Base-by-base conservation (phyloP, 495 filamentous ascomycete genomes). In the Hypoxylon subgilvum region DNA sequence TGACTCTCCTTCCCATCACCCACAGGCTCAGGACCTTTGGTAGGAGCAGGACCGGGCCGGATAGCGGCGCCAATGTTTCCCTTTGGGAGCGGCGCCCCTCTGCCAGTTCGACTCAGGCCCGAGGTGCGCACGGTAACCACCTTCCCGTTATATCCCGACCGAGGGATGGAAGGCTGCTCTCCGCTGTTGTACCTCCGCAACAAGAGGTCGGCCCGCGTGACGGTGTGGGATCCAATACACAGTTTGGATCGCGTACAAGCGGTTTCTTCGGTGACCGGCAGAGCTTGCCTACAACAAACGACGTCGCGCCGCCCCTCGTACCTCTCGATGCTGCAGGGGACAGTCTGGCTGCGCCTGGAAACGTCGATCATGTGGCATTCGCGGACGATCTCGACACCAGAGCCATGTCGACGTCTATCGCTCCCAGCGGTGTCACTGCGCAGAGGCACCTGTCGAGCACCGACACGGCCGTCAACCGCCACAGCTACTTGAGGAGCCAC, bases 1-100 rank as follows among this genome's bases (percentile, higher is more conserved):
- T 67, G 19, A 65, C 54, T 12, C 35, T 69, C 27, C 55, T 66
- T 6, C 63, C 66, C n/a, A 67, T 69, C 16, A 51, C 63, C 17
- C 55, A 58, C 8, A 52, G 59, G 35, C 52, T 69, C 4, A 66
- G 44, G 14, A 59, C 49, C 19, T 46, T 69, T 10, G 56, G 52
- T 7, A 56, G 49, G 36, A 65, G 61, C 9, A 68, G 38, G 27
- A 61, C 50, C 18, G 48, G 35, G 3, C 51, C 31, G 2, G 19
- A 48, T n/a, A 39, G 22, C 9, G 12, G 36, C 14, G 56, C 45
- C 1, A 19, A 17, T 16, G 4, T 14, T 18, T 35, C 39, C 9
- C 36, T 35, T 30, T 50, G 40, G 14, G 44, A 36, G 0, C 51
- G 34, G 31, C 47, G 12, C 38, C 12, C 48, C 7, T 22, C 44